Conservation (phyloP, 805 yeast species). For the Metschnikowia gelsemii region DNA sequence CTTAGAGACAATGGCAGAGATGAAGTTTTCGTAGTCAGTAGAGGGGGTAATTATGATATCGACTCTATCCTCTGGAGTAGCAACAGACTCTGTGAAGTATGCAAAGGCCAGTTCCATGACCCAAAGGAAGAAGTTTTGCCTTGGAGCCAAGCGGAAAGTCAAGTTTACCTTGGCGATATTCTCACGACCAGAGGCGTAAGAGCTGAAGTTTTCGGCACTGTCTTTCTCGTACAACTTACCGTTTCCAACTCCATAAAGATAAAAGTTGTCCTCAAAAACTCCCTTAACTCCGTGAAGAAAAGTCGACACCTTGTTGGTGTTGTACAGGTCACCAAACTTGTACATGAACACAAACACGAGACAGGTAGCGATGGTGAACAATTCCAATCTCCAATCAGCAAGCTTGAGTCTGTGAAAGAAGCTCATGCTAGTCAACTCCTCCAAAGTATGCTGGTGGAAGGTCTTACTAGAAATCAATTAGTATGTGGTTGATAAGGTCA, state of each 20-base stretch:
- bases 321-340: conserved; percentile 58
- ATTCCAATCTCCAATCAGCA: conserved; percentile 80
- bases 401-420: conserved; percentile 53
- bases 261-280: conserved; percentile 65
- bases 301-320: conserved; percentile 52
- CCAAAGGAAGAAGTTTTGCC: conserved; percentile 77
- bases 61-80: conserved; percentile 58
- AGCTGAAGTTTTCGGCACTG: conserved; percentile 57
- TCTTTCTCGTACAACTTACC: conserved; percentile 56
- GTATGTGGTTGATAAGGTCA: too few species aligned
- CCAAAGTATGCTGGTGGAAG: conserved; percentile 36
- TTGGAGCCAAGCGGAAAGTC: conserved; percentile 64
- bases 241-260: conserved; percentile 64
- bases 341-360: conserved; percentile 49
- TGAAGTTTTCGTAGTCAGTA: conserved; percentile 62
- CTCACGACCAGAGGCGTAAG: conserved; percentile 87
- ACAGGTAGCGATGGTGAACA: conserved; percentile 52
- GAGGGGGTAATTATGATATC: conserved; percentile 60
- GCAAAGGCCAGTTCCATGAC: conserved; percentile 61
- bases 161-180: conserved; percentile 65
- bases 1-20: conserved; percentile 84
- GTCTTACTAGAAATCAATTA: conserved; percentile 16
- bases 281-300: conserved; percentile 52
- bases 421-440: conserved; percentile 59
- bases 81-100: conserved; percentile 52